phyloP scores from a whole-genome alignment of 2,329 filamentous ascomycete species.

The Acrocalymma vagum region DNA sequence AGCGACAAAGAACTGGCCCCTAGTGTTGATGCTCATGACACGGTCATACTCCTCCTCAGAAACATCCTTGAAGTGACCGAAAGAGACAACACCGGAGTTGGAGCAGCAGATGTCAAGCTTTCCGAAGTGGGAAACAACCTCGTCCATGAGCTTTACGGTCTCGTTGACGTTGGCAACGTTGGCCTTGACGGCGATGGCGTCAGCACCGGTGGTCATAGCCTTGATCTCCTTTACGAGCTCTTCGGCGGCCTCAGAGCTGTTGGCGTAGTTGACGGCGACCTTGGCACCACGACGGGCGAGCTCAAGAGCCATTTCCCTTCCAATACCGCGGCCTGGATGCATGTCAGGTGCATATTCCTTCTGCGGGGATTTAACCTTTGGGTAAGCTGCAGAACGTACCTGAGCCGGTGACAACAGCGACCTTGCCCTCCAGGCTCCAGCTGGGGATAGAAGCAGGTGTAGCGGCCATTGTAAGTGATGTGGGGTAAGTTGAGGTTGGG shows the following conservation, averaged over 20 bases:
- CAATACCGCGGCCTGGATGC: conserved; percentile 67
- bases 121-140: conserved; percentile 70
- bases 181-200: conserved; percentile 71
- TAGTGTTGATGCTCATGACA: conserved; percentile 69
- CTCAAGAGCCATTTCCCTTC: conserved; percentile 71
- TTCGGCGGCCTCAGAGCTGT: conserved; percentile 70
- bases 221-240: conserved; percentile 73
- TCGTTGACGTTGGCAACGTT: conserved; percentile 72
- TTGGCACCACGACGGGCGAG: conserved; percentile 71
- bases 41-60: conserved; percentile 65
- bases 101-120: conserved; percentile 75
- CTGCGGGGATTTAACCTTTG: neutral
- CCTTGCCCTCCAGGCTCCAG: conserved; percentile 63
- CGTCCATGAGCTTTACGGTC: conserved; percentile 69
- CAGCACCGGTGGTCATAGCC: conserved; percentile 65
- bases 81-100: conserved; percentile 68
- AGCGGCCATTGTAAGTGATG: conserved; percentile 45
- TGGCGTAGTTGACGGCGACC: conserved; percentile 73
- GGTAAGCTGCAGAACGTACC: conserved; percentile 41
- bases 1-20: conserved; percentile 70
- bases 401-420: conserved; percentile 63
- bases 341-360: conserved; percentile 24
- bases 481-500: conserved; percentile 6
- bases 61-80: conserved; percentile 63
- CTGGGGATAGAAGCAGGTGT: conserved; percentile 55